Percentiles rank a stretch among this genome's conserved stretches.
These are phyloP conservation scores for Taphrina sp. DNA, from an alignment of 1,139 yeast genomes.

Conservation along the genomic window DNA sequence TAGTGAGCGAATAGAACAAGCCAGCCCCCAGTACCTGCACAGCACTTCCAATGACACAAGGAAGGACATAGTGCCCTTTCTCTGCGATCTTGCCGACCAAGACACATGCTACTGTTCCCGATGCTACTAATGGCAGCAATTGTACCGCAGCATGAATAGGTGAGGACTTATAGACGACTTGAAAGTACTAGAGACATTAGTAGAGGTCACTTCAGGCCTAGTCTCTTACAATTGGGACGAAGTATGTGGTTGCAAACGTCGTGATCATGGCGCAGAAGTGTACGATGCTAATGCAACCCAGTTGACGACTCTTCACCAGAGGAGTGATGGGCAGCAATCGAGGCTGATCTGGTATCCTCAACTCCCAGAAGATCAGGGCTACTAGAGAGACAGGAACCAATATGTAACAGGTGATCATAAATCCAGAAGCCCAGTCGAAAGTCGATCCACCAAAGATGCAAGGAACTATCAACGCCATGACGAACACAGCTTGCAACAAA, in stretches of 20 bases:
- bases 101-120: slow-evolving; percentile 11
- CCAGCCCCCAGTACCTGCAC: slow-evolving; percentile 15
- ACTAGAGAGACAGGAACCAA: not conserved
- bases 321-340: slow-evolving; percentile 19
- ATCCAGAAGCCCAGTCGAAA: slow-evolving; percentile 1
- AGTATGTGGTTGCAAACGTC: slow-evolving; percentile 7
- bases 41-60: slow-evolving; percentile 5
- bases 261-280: slow-evolving; percentile 5
- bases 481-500: not conserved
- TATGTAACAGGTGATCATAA: slow-evolving; percentile 5
- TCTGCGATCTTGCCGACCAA: slow-evolving; percentile 11
- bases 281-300: not conserved
- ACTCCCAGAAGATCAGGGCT: slow-evolving; percentile 6
- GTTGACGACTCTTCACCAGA: not conserved
- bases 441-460: slow-evolving; percentile 11
- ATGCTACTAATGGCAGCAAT: slow-evolving; percentile 1
- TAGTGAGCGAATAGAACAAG: not conserved
- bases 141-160: slow-evolving; percentile 19
- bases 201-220: no score
- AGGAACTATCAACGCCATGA: not conserved
- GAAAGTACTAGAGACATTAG: no score
- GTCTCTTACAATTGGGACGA: not conserved
- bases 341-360: slow-evolving; percentile 6
- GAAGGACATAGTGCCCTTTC: slow-evolving; percentile 3
- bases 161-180: slow-evolving; percentile 5